A percentile compares a stretch with the other conserved stretches of the same genome.
These are phyloP conservation scores for Lactifluus hygrophoroides DNA, from an alignment of 768 basidiomycete genomes.

Conservation along the genomic window DNA sequence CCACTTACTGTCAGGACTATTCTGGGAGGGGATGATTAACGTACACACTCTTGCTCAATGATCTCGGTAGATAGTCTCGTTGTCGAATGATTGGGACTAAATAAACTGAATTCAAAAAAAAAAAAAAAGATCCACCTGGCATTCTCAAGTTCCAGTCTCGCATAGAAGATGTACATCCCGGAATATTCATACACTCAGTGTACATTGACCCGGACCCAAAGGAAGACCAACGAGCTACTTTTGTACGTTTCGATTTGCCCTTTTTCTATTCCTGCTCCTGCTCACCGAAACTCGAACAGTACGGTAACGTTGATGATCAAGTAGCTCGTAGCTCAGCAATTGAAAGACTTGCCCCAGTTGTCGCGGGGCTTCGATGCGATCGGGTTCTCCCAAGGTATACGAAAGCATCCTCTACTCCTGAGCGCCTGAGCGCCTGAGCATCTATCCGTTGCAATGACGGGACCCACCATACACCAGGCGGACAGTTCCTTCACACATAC, in stretches of 20 bases:
- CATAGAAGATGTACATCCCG: constrained; percentile 57
- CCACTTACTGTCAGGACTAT: too few species aligned
- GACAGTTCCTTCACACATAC: constrained; percentile 83
- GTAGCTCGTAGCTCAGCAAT: constrained; percentile 56
- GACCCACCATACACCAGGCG: constrained; percentile 32
- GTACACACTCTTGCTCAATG: too few species aligned
- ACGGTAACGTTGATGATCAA: constrained; percentile 70
- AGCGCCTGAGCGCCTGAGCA: not conserved
- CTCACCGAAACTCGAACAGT: constrained; percentile 36
- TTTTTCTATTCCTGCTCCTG: not conserved
- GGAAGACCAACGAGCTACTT: constrained; percentile 59
- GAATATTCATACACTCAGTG: constrained; percentile 70
- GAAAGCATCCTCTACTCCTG: not conserved
- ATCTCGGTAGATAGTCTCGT: too few species aligned
- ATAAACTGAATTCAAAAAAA: too few species aligned
- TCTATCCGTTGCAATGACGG: not conserved
- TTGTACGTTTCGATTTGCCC: constrained; percentile 37
- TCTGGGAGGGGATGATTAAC: too few species aligned
- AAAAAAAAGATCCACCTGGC: too few species aligned
- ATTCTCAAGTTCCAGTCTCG: constrained; percentile 55
- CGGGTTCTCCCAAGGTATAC: constrained; percentile 76
- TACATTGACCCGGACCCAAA: constrained; percentile 55
- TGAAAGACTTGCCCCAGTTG: constrained; percentile 57
- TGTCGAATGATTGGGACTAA: too few species aligned
- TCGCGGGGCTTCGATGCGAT: constrained; percentile 72